Evolutionary conservation across 2,329 filamentous ascomycete genomes (phyloP), one percentile per base, ranked within the genome.

Genomic region (Chaetothyriales sp.): DNA sequence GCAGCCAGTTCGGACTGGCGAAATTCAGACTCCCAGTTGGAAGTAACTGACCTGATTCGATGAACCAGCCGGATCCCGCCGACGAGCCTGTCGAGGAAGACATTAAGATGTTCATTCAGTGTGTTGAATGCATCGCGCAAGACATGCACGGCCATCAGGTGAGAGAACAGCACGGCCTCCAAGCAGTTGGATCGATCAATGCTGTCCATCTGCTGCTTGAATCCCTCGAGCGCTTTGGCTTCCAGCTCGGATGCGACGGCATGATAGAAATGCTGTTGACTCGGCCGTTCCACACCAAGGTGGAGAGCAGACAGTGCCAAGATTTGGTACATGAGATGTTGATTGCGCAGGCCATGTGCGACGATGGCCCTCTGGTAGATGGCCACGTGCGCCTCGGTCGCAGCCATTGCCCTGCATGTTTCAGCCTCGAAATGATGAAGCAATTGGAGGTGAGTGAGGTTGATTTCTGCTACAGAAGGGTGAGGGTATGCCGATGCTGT

Each of bases 61-160:
- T 54, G 55, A 42, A 64, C 56, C 7, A 67, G 46, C 19, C 53
- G 56, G 22, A 64, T 46, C n/a, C 54, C 61, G 25, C 59, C 54
- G 1, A 51, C 44, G 36, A 64, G 61, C 18, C 52, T 52, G n/a
- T 64, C 53, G 19, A 66, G 52, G 39, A 65, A 64, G 8, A 56
- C 53, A 32, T 67, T 62, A 39, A 75, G 71, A 43, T 65, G 58
- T 15, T 55, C 48, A 15, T 63, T 64, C 43, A 70, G 64, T 49
- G 68, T 64, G 51, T 62, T 55, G 1, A 76, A 63, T 1, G 69
- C 69, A 49, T 78, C 73, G 56, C 68, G 73, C 3, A 78, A 65
- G 42, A 54, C 26, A 42, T 59, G 57, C 9, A 55, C 15, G 5
- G 49, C 56, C 10, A 60, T 19, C 44, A 57, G 46, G 18, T 53